phyloP scores from a whole-genome alignment of 2,329 filamentous ascomycete species.

The Pseudocercospora cruenta region DNA sequence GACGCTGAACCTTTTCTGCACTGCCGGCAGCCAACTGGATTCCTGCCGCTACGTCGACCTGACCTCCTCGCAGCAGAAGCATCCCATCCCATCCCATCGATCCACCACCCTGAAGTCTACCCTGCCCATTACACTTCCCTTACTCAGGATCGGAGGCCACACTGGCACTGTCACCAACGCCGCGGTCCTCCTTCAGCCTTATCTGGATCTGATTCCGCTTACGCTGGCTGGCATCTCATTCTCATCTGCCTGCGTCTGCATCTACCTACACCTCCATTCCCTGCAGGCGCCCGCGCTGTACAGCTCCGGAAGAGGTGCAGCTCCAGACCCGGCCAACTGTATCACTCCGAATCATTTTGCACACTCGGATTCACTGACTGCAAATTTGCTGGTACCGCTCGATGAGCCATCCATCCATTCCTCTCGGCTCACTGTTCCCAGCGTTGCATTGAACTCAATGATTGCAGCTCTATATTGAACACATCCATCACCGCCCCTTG shows the following conservation, averaged over 20 bases:
- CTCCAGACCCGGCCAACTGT: constrained; percentile 8
- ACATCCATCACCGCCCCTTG: neutral
- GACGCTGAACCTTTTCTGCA: constrained; percentile 20
- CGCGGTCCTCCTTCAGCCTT: constrained; percentile 9
- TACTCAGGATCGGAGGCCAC: neutral
- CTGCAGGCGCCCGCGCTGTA: constrained; percentile 6
- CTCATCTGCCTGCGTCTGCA: neutral
- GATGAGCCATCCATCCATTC: constrained; percentile 12
- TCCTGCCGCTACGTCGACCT: constrained; percentile 10
- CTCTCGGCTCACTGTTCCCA: constrained; percentile 3
- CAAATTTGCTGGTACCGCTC: constrained; percentile 11
- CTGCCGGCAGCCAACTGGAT: constrained; percentile 17
- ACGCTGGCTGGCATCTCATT: neutral
- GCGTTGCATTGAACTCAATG: constrained; percentile 9
- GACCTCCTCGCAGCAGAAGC: neutral
- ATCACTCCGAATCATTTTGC: neutral
- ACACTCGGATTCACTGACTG: neutral
- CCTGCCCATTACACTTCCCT: neutral
- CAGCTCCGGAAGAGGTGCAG: constrained; percentile 8
- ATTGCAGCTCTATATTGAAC: constrained; percentile 1
- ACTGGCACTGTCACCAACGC: neutral
- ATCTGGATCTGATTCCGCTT: constrained; percentile 8
- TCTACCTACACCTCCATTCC: neutral
- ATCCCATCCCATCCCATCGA: constrained; percentile 1
- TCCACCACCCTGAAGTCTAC: neutral